A percentile compares a stretch with the other conserved stretches of the same genome.
Evolutionary conservation across 202 grass and related monocot species (phyloP).

Genomic region (Carex sylvatica): DNA sequence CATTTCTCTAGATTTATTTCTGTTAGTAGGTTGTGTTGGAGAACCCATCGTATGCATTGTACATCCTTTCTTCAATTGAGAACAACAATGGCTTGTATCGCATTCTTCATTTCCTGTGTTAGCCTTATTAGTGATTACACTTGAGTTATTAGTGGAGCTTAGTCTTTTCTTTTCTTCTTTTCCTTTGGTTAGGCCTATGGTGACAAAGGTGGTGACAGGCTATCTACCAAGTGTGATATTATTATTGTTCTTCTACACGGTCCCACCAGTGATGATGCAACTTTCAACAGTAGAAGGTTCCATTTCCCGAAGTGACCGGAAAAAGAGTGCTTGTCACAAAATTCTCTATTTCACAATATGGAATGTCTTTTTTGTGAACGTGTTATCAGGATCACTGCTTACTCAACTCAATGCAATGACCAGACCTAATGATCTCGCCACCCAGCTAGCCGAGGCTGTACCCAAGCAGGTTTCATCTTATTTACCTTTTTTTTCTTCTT

Average conservation of each 20-base stretch:
- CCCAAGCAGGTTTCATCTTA: constrained; percentile 68
- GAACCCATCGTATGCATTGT: not conserved
- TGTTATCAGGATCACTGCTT: constrained; percentile 76
- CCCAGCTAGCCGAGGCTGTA: constrained; percentile 77
- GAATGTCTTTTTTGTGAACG: constrained; percentile 96
- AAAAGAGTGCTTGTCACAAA: constrained; percentile 85
- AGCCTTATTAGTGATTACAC: not conserved
- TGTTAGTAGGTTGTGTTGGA: not conserved
- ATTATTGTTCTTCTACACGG: constrained; percentile 69
- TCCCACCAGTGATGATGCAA: constrained; percentile 88
- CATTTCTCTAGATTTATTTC: not conserved
- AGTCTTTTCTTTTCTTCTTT: not conserved
- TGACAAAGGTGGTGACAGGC: constrained; percentile 62
- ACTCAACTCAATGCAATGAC: constrained; percentile 65
- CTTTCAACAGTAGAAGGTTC: constrained; percentile 86
- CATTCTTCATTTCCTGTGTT: too few species aligned
- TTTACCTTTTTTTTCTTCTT: not conserved
- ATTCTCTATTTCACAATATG: constrained; percentile 75
- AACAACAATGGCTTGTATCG: not conserved
- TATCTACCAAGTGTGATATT: constrained; percentile 91
- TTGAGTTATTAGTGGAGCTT: not conserved
- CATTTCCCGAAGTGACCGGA: constrained; percentile 77
- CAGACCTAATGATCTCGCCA: constrained; percentile 71
- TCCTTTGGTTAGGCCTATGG: constrained; percentile 42
- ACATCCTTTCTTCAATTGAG: not conserved